These are phyloP conservation scores for Colletotrichum spaethianum DNA, from an alignment of 2,329 filamentous ascomycete genomes.

Conservation along the genomic window DNA sequence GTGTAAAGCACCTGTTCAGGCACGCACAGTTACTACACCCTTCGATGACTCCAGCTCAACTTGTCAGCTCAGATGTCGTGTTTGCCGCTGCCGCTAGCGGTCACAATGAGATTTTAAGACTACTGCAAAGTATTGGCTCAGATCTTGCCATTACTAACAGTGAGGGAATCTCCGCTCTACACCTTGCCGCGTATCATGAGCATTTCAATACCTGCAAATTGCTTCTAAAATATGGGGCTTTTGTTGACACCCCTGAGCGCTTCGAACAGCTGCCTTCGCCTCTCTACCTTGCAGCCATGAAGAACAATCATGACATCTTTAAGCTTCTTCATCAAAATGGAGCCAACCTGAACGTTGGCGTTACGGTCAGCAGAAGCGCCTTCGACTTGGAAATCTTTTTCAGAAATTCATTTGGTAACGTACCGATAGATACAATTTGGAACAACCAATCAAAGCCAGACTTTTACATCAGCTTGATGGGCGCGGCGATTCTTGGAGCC, in stretches of 20 bases:
- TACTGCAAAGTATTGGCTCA: not conserved
- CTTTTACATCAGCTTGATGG: too few relatives aligned
- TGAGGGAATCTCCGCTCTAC: not conserved
- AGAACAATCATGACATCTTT: not conserved
- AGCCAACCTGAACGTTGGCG: not conserved
- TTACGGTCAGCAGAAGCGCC: not conserved
- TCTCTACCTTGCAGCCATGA: not conserved
- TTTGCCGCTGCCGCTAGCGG: not conserved
- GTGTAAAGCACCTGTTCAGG: not conserved
- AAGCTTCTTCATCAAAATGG: not conserved
- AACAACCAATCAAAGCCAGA: too few relatives aligned
- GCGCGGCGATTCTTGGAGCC: too few relatives aligned
- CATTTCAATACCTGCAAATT: not conserved
- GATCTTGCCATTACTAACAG: not conserved
- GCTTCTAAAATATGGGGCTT: not conserved
- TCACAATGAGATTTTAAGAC: not conserved
- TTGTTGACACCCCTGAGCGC: not conserved
- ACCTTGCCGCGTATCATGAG: not conserved
- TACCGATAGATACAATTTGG: too few relatives aligned
- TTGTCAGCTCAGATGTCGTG: not conserved
- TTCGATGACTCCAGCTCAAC: not conserved
- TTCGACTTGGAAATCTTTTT: too few relatives aligned
- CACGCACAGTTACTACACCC: not conserved
- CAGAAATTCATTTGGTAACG: too few relatives aligned
- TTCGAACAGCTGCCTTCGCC: not conserved